phyloP scores from a whole-genome alignment of 495 filamentous ascomycete species.

The Neurospora africana region DNA sequence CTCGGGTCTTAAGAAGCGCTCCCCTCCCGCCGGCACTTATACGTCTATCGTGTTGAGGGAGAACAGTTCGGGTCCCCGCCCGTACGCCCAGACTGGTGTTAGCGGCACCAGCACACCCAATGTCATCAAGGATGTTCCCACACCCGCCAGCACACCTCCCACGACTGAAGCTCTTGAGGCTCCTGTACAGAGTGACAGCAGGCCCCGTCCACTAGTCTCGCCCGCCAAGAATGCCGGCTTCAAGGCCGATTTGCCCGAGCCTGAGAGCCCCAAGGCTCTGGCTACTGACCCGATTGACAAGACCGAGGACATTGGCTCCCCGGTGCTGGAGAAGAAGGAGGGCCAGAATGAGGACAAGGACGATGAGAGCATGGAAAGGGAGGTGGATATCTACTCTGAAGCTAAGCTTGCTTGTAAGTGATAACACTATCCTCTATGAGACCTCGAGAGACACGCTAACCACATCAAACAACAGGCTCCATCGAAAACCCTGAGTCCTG shows the following conservation, averaged over 20 bases:
- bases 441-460: conserved; percentile 12
- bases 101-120: conserved; percentile 30
- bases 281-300: conserved; percentile 56
- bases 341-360: conserved; percentile 45
- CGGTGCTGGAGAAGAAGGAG: conserved; percentile 41
- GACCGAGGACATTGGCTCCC: conserved; percentile 47
- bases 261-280: conserved; percentile 64
- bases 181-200: conserved; percentile 24
- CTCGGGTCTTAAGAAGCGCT: conserved; percentile 56
- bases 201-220: conserved; percentile 30
- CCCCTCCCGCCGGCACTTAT: conserved; percentile 44
- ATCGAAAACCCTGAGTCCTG: conserved; percentile 88
- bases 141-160: conserved; percentile 49
- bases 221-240: conserved; percentile 44
- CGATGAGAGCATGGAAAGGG: conserved; percentile 55
- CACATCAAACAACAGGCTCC: conserved; percentile 40
- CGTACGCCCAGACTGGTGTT: conserved; percentile 22
- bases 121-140: conserved; percentile 46
- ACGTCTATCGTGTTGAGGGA: conserved; percentile 22
- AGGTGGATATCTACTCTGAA: conserved; percentile 87
- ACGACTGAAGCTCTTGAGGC: conserved; percentile 15
- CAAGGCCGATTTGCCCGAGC: conserved; percentile 59
- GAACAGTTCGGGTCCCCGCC: conserved; percentile 29
- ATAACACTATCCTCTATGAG: neutral
- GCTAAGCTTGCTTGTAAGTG: conserved; percentile 31